Conservation (phyloP, 257 asterid genomes). For the Cruciata laevipes region DNA sequence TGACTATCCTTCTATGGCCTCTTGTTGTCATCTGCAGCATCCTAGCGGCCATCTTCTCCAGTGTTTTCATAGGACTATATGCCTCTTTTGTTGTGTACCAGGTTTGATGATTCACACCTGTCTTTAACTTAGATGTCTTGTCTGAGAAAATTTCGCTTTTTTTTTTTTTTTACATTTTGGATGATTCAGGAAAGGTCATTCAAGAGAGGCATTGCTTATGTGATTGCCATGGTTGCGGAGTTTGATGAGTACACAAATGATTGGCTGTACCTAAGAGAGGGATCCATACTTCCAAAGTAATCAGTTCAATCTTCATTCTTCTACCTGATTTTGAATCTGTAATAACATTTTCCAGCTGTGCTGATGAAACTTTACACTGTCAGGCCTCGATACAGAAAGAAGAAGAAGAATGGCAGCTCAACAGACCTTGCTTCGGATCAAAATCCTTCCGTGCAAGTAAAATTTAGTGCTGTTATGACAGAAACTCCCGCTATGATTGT, state of each 20-base stretch:
- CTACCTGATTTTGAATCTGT: neutral
- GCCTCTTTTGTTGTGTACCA: slow-evolving; percentile 81
- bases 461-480: slow-evolving; percentile 31
- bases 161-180: neutral
- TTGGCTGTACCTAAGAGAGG: slow-evolving; percentile 93
- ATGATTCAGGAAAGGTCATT: slow-evolving; percentile 78
- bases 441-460: slow-evolving; percentile 37
- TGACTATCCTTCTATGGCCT: slow-evolving; percentile 91
- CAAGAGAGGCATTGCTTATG: slow-evolving; percentile 65
- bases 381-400: slow-evolving; percentile 81
- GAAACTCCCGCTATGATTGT: slow-evolving; percentile 57
- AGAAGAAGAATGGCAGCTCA: slow-evolving; percentile 32
- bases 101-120: slow-evolving; percentile 30
- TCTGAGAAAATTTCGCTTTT: neutral
- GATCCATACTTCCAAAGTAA: slow-evolving; percentile 91
- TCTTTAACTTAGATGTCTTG: neutral
- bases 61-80: slow-evolving; percentile 78
- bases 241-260: slow-evolving; percentile 95
- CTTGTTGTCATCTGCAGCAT: slow-evolving; percentile 77
- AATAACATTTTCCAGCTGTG: neutral
- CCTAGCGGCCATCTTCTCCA: slow-evolving; percentile 57
- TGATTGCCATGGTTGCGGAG: slow-evolving; percentile 89
- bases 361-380: slow-evolving; percentile 22
- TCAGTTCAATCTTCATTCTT: neutral
- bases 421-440: slow-evolving; percentile 47